Percentiles rank a stretch among this genome's conserved stretches.
These are phyloP conservation scores for Xenoacremonium recifei DNA, from an alignment of 2,329 filamentous ascomycete genomes.

Conservation along the genomic window DNA sequence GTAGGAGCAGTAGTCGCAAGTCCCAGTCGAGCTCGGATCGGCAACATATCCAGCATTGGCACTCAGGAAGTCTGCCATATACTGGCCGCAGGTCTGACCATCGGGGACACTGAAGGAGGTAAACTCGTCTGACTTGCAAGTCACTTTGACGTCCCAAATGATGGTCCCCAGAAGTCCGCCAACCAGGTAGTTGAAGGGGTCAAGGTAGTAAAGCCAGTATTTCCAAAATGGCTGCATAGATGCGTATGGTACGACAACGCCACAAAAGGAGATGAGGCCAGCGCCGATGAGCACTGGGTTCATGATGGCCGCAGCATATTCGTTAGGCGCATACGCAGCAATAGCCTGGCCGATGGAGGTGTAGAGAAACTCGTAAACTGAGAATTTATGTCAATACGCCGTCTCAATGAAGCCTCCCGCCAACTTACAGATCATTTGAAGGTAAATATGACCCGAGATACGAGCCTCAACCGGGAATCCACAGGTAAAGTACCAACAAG, in stretches of 20 bases:
- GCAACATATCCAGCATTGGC: conserved; percentile 13
- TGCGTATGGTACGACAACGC: conserved; percentile 21
- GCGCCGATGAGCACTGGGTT: conserved; percentile 45
- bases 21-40: conserved; percentile 9
- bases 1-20: conserved; percentile 15
- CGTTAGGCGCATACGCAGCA: conserved; percentile 49
- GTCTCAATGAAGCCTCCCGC: neutral
- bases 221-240: conserved; percentile 23
- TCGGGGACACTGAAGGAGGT: conserved; percentile 6
- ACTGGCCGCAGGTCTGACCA: conserved; percentile 14
- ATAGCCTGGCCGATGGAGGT: conserved; percentile 43
- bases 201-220: conserved; percentile 39
- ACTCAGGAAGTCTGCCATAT: conserved; percentile 15
- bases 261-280: conserved; percentile 25
- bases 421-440: conserved; percentile 47
- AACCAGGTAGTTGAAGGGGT: conserved; percentile 42
- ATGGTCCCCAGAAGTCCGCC: conserved; percentile 35
- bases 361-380: conserved; percentile 41
- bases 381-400: conserved; percentile 15
- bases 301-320: conserved; percentile 46
- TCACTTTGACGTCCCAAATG: conserved; percentile 37
- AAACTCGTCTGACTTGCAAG: conserved; percentile 32
- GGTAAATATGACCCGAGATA: conserved; percentile 43
- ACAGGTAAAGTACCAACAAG: conserved; percentile 49
- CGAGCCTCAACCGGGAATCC: conserved; percentile 33